Evolutionary conservation across 192 early-diverging fungal genomes (phyloP), one percentile per base, ranked within the genome.

Genomic region (Rhizoclosmatium globosum): DNA sequence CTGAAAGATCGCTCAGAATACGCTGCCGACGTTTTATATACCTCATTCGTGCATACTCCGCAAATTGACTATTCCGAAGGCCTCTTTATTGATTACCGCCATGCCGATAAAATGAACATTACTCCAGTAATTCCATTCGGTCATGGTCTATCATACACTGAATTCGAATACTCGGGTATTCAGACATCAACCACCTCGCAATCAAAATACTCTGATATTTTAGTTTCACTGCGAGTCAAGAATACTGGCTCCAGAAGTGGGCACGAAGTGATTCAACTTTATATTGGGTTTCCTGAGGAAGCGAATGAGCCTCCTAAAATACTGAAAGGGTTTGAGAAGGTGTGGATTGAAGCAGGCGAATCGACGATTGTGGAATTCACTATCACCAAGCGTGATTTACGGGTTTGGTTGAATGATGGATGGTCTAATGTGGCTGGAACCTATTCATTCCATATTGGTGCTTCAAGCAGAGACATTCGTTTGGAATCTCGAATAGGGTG

Each of bases 81-180:
- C 23, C 58, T 85, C 2, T 79, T 82, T 31, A 68, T 90, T 61
- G 89, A 84, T 23, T 91, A 91, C 73, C 69, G 82, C 23, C 84
- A 81, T 64, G 85, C 82, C 53, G 89, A 90, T 39, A 64, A 75
- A 15, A 48, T 82, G 21, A 70, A 73, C 41, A 85, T 86, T 45
- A 48, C 58, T 11, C 85, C 88, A 4, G 43, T 81, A 13, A 86
- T 83, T 69, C 80, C 83, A 39, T 90, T 90, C 68, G 89, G 89
- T 0, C 81, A 85, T 65, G 89, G 89, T 21, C 72, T 90, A 2
- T 91, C 90, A 1, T 90, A 90, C 70, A 89, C 90, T 2, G 47
- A 31, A 19, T 91, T 92, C 66, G 48, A 72, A 11, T 91, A 90
- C 23, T 45, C 67, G 0, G 44, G 83, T 48, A 4, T 56, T 19